phyloP scores from a whole-genome alignment of 225 moss, liverwort and hornwort genomes.

The Sphagnum contortum region DNA sequence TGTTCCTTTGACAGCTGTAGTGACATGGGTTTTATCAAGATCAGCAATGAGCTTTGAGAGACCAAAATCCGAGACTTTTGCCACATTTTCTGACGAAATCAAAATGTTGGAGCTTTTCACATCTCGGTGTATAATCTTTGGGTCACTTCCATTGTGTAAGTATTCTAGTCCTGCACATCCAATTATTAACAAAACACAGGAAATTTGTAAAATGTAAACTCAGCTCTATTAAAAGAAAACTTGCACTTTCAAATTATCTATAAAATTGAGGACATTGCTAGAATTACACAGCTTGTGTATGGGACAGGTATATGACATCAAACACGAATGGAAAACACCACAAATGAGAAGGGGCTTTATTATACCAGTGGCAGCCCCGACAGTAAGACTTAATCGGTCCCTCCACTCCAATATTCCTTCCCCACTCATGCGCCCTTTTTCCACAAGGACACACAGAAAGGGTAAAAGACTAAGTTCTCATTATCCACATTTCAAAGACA shows the following conservation, averaged over 20 bases:
- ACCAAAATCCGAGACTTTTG: constrained; percentile 23
- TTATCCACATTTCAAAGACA: too few species aligned
- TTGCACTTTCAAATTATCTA: too few species aligned
- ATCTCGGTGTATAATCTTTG: constrained; percentile 23
- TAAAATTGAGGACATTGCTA: too few species aligned
- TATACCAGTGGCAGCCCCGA: constrained; percentile 7
- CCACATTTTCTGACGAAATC: constrained; percentile 9
- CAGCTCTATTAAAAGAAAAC: too few species aligned
- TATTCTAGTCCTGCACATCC: constrained; percentile 18
- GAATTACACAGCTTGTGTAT: too few species aligned
- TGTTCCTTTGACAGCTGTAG: constrained; percentile 15
- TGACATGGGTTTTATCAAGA: not conserved
- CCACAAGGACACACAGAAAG: too few species aligned
- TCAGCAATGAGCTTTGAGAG: constrained; percentile 10
- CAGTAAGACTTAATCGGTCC: not conserved
- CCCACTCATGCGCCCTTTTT: not conserved
- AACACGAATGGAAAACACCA: too few species aligned
- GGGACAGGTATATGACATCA: too few species aligned
- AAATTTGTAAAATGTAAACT: too few species aligned
- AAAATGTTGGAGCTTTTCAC: constrained; percentile 27
- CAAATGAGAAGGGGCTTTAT: too few species aligned
- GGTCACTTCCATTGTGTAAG: constrained; percentile 17
- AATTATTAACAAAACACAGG: too few species aligned
- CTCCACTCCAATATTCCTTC: constrained; percentile 1
- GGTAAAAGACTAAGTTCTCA: too few species aligned